Base-by-base conservation (phyloP, 495 filamentous ascomycete species). In the Neurospora sp. region DNA sequence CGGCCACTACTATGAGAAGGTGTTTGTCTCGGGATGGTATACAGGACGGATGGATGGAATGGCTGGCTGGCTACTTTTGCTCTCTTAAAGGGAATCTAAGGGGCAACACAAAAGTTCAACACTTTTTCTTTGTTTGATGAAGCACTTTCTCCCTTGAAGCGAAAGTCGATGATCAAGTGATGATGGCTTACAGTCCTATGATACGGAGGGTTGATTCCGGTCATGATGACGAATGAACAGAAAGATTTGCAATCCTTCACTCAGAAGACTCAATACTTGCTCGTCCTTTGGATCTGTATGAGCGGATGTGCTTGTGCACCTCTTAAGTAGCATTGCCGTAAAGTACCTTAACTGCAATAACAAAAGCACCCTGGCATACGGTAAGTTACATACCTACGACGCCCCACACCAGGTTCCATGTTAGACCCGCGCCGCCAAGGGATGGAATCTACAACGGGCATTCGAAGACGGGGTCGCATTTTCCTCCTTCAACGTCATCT, bases 61-160 rank as follows among this genome's bases (percentile, higher is more conserved):
- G 54, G 54, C 6, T 62, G 54, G 54, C 54, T 62, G 45, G 45
- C 45, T 28, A 9, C 24, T 8, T 62, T 62, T 62, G 28, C 54
- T 31, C n/a, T 71, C 8, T 39, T 45, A n/a, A 31, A 70, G 31
- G 62, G 28, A 36, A 38, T 31, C 39, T 40, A 40, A 19, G 21
- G 39, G 73, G 5, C 54, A 69, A 76, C 10, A 37, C 34, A 73
- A 72, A 76, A 76, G 75, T 76, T 76, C 75, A 76, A 76, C 75
- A 76, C 75, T 76, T 76, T 69, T 69, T 34, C 42, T 70, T 66
- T 62, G 54, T 17, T 28, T 66, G 54, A 62, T 62, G 54, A 66
- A 66, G 54, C 54, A 66, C 54, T 34, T 31, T 34, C 15, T 36
- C 28, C 28, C 54, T 45, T 34, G 54, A 62, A 62, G 54, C 54